Base-by-base conservation (phyloP, 2,329 filamentous ascomycete genomes). In the Polychaeton citri region DNA sequence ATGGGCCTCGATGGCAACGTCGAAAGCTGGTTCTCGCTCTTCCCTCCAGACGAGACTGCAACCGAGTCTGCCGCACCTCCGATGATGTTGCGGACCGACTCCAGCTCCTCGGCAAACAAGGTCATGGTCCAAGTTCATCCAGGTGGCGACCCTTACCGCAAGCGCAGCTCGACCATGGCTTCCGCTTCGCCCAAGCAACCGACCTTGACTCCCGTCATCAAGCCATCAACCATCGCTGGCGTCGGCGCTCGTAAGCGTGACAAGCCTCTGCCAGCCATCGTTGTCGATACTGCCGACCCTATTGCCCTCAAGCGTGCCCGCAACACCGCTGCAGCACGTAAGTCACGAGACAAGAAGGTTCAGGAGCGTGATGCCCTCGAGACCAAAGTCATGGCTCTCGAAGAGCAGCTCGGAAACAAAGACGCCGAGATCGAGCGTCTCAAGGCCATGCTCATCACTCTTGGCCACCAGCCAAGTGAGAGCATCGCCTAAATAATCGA, bases 271-370 rank as follows among this genome's bases (percentile, higher is more conserved):
- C 79, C 81, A 43, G 78, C 79, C 5, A 87, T 94, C 55, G 65
- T 80, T 41, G 73, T 86, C 24, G 83, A 95, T 48, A 73, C 77
- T 1, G 63, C 50, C 30, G 87, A 95, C 52, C 73, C 72, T 7
- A 58, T 81, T n/a, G 85, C 84, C 15, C 74, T 87, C 69, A 95
- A 95, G 76, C 82, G 88, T 58, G 87, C 86, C 34, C 81, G 86
- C 47, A 96, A 95, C 60, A 93, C 86, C 6, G 73, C 92, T 58
- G 88, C 88, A 13, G 88, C 88, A 50, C 85, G 88, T 47, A 94
- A 94, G 65, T 94, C 86, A 40, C 79, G 88, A 35, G 79, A 85
- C 53, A 79, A 85, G 46, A 94, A 94, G 66, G 76, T 83, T 38
- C 71, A 80, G 55, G 74, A 79, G 48, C 69, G 88, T 42, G 77